Percentiles rank a stretch among this genome's conserved stretches.
Evolutionary conservation across 805 yeast species (phyloP).

Genomic region (Saturnispora dispora): DNA sequence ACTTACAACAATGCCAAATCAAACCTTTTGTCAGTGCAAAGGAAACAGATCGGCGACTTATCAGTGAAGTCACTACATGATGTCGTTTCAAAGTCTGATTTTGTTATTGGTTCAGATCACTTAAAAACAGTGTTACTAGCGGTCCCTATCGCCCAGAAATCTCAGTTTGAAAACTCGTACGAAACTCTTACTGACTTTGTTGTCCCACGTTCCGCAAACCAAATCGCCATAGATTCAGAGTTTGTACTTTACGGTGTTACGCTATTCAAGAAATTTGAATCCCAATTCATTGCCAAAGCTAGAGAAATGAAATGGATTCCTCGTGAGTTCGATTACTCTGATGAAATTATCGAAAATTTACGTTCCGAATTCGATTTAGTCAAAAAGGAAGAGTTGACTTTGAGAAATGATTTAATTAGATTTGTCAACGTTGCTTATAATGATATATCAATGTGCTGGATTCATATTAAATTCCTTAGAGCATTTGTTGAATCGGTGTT

Average conservation of each 20-base stretch:
- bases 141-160: conserved; percentile 60
- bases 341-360: conserved; percentile 59
- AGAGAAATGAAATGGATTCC: conserved; percentile 89
- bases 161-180: conserved; percentile 57
- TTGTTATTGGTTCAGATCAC: conserved; percentile 80
- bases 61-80: conserved; percentile 87
- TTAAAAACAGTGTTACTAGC: conserved; percentile 80
- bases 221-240: conserved; percentile 65
- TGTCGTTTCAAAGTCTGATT: conserved; percentile 72
- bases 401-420: conserved; percentile 70
- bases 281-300: conserved; percentile 57
- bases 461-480: conserved; percentile 81
- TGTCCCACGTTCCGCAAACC: conserved; percentile 81
- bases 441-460: conserved; percentile 79
- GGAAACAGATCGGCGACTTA: conserved; percentile 89
- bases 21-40: conserved; percentile 76
- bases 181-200: conserved; percentile 75
- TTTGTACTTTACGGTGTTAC: conserved; percentile 69
- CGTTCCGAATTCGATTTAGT: conserved; percentile 75
- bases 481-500: conserved; percentile 87
- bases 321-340: conserved; percentile 84
- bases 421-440: conserved; percentile 83
- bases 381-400: conserved; percentile 59
- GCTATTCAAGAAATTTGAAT: conserved; percentile 70
- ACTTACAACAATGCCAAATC: conserved; percentile 76